Conservation (phyloP, 805 yeast species). For the Metschnikowia santaceciliae region DNA sequence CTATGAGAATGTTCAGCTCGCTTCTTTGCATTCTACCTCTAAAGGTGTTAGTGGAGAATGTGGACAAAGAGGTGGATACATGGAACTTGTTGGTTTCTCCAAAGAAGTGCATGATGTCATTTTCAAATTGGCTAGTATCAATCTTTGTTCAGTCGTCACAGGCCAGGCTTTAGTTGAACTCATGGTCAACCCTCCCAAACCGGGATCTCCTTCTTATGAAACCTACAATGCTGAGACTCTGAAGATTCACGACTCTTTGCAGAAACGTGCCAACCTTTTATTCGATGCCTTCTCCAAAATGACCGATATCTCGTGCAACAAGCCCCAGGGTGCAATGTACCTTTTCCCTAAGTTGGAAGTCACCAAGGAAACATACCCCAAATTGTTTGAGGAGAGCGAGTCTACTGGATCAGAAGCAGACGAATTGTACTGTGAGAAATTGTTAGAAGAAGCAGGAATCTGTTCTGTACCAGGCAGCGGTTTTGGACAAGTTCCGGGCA, state of each 20-base stretch:
- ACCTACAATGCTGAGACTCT: conserved; percentile 59
- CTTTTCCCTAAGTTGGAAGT: conserved; percentile 77
- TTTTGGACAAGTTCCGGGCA: conserved; percentile 87
- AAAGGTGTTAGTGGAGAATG: conserved; percentile 98
- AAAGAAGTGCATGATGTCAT: conserved; percentile 66
- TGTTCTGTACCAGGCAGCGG: conserved; percentile 98
- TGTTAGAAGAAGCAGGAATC: conserved; percentile 85
- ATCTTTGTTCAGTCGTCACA: conserved; percentile 89
- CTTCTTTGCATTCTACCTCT: conserved; percentile 94
- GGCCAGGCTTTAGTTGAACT: conserved; percentile 93
- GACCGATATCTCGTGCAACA: conserved; percentile 82
- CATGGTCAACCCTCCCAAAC: conserved; percentile 87
- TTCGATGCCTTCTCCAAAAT: conserved; percentile 68
- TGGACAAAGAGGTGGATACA: conserved; percentile 99
- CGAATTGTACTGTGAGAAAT: conserved; percentile 81
- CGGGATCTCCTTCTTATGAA: conserved; percentile 73
- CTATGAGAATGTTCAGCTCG: conserved; percentile 76
- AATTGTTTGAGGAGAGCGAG: conserved; percentile 60
- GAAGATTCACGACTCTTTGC: conserved; percentile 58
- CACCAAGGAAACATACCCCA: conserved; percentile 42
- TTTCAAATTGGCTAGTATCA: conserved; percentile 83
- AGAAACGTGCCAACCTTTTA: conserved; percentile 58
- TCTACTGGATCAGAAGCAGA: conserved; percentile 62
- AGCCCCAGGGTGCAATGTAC: conserved; percentile 98
- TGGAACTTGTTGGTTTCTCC: conserved; percentile 85